Base-by-base conservation (phyloP, 768 basidiomycete genomes). In the Pulveroboletus ravenelii region DNA sequence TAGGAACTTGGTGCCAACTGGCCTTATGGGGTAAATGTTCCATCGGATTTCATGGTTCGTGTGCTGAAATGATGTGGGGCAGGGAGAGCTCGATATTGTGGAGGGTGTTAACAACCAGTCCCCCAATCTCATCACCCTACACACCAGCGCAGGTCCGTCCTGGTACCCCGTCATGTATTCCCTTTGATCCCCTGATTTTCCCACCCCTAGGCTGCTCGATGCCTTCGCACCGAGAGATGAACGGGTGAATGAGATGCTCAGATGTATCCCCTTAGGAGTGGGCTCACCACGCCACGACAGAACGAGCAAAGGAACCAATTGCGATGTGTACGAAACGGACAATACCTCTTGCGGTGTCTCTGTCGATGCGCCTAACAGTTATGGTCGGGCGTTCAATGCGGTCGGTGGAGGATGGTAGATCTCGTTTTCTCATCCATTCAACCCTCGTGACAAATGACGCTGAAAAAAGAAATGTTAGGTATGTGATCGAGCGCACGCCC, bases 361-460 rank as follows among this genome's bases (percentile, higher is more conserved):
- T 4, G 48, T 60, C 50, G 48, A 39, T n/a, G 53, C 60, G 15
- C 46, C 55, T 1, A 55, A 59, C 23, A 71, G 68, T 41, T 74
- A 48, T 45, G 72, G 72, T 3, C 60, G 68, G 2, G 44, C 51
- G 6, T 74, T 73, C 56, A 73, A 73, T 50, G 31, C 17, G 0
- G 61, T 42, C 10, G 67, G 69, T 15, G 73, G 73, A 14, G 72
- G 72, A 41, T 74, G 67, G 67, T 72, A 51, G 14, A 59, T 31
- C 2, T 5, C 15, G 3, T 31, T 37, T 14, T 14, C n/a, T 14
- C 10, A 5, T 34, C 4, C 3, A 35, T 2, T 15, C 5, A n/a
- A n/a, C n/a, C n/a, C n/a, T n/a, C n/a, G 10, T 17, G 20, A 25
- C 8, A 14, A 31, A 31, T 37, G 15, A 37, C 37, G 13, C 25